Evolutionary conservation across 805 yeast species (phyloP), one percentile per base, ranked within the genome.

Genomic region (Wickerhamomyces strasburgensis): DNA sequence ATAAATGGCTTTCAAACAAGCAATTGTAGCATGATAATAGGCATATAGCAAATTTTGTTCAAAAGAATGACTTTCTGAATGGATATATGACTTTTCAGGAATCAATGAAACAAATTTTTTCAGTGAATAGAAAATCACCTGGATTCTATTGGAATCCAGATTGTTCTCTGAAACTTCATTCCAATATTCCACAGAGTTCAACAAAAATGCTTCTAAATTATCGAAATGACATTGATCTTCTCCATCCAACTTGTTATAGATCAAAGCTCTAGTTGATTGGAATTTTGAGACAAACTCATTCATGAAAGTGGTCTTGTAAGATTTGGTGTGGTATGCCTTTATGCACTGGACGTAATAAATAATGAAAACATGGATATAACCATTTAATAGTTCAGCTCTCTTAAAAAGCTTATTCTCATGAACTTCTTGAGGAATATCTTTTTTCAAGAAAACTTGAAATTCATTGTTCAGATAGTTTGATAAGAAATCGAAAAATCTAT

Each of bases 1-100:
- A 35, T 60, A 61, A 23, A 63, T 45, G 1, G 65, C 62, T 38
- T 55, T 61, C 31, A 63, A 35, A 1, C 59, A 52, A 14, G 59
- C 47, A 11, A 59, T 50, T 5, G 49, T 56, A 4, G 65, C 64
- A 31, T 58, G 64, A 42, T 50, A 63, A 41, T 58, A 63, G 6
- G 57, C 40, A 19, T 51, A 52, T 10, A 63, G 40, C 13, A 62
- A 35, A n/a, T 48, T 38, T 10, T 46, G 40, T 19, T 51, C 51
- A 37, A 45, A 46, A 3, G 37, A 5, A 14, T 38, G 27, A 3
- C 38, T 7, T 2, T 25, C 19, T 7, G 32, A 10, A 7, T 35
- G 35, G 10, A 44, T 24, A 27, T 39, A 38, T 3, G 44, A 30
- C 23, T 43, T 40, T 29, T 46, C 52, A 13, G 57, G 57, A 1